These are phyloP conservation scores for Botrytis cinerea DNA, from an alignment of 2,329 filamentous ascomycete genomes.

Conservation along the genomic window DNA sequence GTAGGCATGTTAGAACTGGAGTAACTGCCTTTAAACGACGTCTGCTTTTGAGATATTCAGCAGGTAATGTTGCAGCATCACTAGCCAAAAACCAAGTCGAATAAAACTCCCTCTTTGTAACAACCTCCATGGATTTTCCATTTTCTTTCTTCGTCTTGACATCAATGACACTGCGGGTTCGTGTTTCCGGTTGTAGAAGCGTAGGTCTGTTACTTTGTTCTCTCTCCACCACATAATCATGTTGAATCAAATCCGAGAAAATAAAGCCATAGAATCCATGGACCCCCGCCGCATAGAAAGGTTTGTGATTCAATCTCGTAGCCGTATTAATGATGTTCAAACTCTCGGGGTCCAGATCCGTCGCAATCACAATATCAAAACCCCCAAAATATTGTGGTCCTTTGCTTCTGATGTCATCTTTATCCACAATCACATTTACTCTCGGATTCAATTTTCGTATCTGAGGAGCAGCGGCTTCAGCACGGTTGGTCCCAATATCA, in stretches of 20 bases:
- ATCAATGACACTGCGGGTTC: constrained; percentile 73
- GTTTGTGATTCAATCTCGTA: constrained; percentile 72
- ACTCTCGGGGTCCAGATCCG: constrained; percentile 75
- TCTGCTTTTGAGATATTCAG: constrained; percentile 68
- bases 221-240: constrained; percentile 87
- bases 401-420: constrained; percentile 66
- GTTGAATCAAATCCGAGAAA: constrained; percentile 88
- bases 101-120: constrained; percentile 90
- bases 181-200: constrained; percentile 64
- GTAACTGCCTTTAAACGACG: constrained; percentile 76
- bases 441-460: constrained; percentile 87
- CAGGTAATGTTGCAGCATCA: constrained; percentile 69
- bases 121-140: constrained; percentile 74
- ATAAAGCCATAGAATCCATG: constrained; percentile 95
- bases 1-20: constrained; percentile 79
- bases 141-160: constrained; percentile 71
- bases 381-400: constrained; percentile 71
- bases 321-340: constrained; percentile 82
- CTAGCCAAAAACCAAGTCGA: constrained; percentile 83
- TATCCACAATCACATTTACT: constrained; percentile 73
- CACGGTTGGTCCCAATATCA: constrained; percentile 80
- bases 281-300: constrained; percentile 85
- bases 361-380: constrained; percentile 88
- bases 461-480: constrained; percentile 74
- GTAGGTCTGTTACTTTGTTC: constrained; percentile 75